Percentiles rank a stretch among this genome's conserved stretches.
Conservation (phyloP, 2,329 filamentous ascomycete genomes). For the Aspergillus sp. region DNA sequence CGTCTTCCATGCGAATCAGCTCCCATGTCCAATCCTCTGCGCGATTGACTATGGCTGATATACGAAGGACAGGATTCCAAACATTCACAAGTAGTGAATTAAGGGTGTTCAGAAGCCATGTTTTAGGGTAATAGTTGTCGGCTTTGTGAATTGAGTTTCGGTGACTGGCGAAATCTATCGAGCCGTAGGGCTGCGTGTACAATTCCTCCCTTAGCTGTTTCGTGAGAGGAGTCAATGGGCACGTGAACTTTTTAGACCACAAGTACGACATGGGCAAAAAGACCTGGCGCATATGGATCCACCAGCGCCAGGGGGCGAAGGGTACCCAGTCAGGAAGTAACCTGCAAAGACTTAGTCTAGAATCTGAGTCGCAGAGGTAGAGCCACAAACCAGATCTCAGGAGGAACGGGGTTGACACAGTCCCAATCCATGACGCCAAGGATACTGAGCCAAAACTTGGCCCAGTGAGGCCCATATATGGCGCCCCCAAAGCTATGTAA, state of each 20-base stretch:
- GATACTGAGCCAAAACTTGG: constrained; percentile 91
- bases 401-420: constrained; percentile 88
- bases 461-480: constrained; percentile 84
- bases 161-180: constrained; percentile 73
- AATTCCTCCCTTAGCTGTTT: constrained; percentile 75
- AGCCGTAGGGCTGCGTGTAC: constrained; percentile 73
- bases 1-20: constrained; percentile 85
- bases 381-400: constrained; percentile 73
- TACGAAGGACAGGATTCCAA: constrained; percentile 76
- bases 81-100: constrained; percentile 79
- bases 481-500: constrained; percentile 86
- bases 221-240: constrained; percentile 72
- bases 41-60: constrained; percentile 62
- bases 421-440: constrained; percentile 85
- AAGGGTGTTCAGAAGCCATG: constrained; percentile 72
- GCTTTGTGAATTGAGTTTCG: constrained; percentile 76
- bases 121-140: constrained; percentile 94
- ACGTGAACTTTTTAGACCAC: constrained; percentile 79
- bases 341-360: constrained; percentile 33
- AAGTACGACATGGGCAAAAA: constrained; percentile 89
- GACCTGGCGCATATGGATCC: constrained; percentile 98
- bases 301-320: constrained; percentile 90
- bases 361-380: neutral
- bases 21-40: constrained; percentile 82
- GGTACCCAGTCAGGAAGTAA: constrained; percentile 87